Conservation (phyloP, 257 asterid species). For the Echium plantagineum region DNA sequence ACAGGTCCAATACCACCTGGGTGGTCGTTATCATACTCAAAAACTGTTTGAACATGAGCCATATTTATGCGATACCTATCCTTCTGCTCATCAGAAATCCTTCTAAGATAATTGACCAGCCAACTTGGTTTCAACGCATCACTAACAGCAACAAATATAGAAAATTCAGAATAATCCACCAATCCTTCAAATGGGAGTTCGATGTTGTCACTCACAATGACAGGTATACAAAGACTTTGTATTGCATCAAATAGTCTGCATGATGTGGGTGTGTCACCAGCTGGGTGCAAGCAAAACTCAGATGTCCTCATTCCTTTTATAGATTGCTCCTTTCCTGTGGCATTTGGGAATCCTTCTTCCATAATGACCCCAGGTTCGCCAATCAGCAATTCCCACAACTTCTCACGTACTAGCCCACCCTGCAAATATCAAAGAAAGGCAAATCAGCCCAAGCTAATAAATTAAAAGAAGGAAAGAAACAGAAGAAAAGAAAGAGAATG, state of each 20-base stretch:
- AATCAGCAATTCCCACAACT: constrained; percentile 68
- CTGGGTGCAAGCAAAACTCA: constrained; percentile 89
- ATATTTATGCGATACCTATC: constrained; percentile 21
- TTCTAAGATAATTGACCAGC: constrained; percentile 55
- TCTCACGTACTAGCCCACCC: constrained; percentile 90
- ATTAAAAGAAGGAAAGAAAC: background rate
- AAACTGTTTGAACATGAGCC: constrained; percentile 47
- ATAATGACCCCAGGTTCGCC: constrained; percentile 50
- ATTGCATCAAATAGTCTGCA: constrained; percentile 87
- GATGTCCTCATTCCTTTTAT: constrained; percentile 83
- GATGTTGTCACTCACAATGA: constrained; percentile 70
- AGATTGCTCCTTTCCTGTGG: constrained; percentile 83
- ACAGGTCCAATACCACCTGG: constrained; percentile 67
- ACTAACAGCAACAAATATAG: constrained; percentile 59
- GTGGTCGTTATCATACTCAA: constrained; percentile 56
- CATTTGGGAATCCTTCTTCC: constrained; percentile 95
- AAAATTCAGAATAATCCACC: constrained; percentile 65
- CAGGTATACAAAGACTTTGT: constrained; percentile 90
- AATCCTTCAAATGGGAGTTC: constrained; percentile 96
- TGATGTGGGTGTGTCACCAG: constrained; percentile 94
- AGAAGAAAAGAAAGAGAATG: too few relatives aligned
- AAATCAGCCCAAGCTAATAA: too few relatives aligned
- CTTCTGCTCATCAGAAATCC: constrained; percentile 53
- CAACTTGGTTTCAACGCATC: constrained; percentile 73
- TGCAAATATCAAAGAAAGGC: constrained; percentile 10